Conservation (phyloP, 768 basidiomycete genomes). For the Tylopilus intermedius region DNA sequence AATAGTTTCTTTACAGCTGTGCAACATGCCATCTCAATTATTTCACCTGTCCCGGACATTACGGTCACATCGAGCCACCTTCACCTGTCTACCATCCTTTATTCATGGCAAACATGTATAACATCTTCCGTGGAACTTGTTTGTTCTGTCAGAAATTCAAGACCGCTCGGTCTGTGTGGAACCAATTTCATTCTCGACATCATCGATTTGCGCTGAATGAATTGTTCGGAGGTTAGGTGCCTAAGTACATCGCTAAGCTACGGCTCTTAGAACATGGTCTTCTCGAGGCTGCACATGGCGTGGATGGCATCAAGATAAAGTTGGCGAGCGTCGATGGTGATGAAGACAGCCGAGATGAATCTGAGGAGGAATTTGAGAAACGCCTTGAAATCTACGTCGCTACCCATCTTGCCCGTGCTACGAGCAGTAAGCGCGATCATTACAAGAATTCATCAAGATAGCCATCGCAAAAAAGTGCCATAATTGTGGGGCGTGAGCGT, state of each 20-base stretch:
- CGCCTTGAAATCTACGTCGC: conserved; percentile 65
- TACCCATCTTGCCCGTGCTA: conserved; percentile 39
- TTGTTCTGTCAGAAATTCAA: conserved; percentile 95
- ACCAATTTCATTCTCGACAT: conserved; percentile 10
- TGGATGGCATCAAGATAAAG: conserved; percentile 63
- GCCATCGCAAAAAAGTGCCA: conserved; percentile 70
- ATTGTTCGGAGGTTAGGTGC: conserved; percentile 44
- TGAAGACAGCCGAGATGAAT: conserved; percentile 50
- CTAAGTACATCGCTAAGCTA: conserved; percentile 82
- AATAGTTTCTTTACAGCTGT: conserved; percentile 52
- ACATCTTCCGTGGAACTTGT: conserved; percentile 81
- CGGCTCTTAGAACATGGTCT: conserved; percentile 87
- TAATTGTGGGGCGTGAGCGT: conserved; percentile 81
- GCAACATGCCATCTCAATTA: conserved; percentile 89
- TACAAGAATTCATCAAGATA: conserved; percentile 88
- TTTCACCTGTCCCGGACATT: conserved; percentile 96
- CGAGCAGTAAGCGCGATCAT: conserved; percentile 63
- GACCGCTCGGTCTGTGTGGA: conserved; percentile 66
- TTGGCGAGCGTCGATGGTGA: conserved; percentile 30
- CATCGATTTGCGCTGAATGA: conserved; percentile 7
- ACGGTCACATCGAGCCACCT: conserved; percentile 95
- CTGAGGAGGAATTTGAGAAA: conserved; percentile 53
- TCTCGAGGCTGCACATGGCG: conserved; percentile 68
- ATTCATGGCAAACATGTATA: conserved; percentile 89
- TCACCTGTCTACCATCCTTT: conserved; percentile 94